A percentile compares a stretch with the other conserved stretches of the same genome.
These are phyloP conservation scores for Saccharomyces eubayanus DNA, from an alignment of 805 yeast species.

Conservation along the genomic window DNA sequence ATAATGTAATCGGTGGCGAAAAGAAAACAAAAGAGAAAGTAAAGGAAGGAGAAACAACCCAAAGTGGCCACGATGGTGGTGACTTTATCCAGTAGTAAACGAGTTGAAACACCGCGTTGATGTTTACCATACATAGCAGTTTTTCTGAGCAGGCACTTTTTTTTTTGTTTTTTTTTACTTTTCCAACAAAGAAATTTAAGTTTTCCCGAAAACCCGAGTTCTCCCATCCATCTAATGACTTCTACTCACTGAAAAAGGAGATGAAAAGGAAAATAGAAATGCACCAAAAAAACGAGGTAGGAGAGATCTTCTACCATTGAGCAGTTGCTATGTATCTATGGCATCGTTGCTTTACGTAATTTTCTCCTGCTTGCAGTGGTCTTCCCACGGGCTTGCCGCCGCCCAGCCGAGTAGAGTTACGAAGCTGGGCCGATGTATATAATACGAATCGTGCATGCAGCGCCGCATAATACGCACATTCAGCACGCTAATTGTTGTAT, in stretches of 20 bases:
- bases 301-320: not conserved
- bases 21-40: not conserved
- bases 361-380: too few relatives aligned
- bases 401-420: too few relatives aligned
- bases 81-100: not conserved
- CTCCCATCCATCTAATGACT: not conserved
- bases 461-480: too few relatives aligned
- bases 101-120: not conserved
- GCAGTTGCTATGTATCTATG: not conserved
- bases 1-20: not conserved
- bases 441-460: too few relatives aligned
- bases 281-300: not conserved
- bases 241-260: not conserved
- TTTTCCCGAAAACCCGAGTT: not conserved
- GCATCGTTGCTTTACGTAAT: not conserved
- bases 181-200: not conserved
- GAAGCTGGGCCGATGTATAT: too few relatives aligned
- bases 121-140: not conserved
- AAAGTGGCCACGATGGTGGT: not conserved
- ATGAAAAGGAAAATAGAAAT: not conserved
- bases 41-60: not conserved
- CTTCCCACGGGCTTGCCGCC: too few relatives aligned
- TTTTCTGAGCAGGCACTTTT: not conserved
- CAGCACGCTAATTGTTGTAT: too few relatives aligned
- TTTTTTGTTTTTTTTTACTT: not conserved